Conservation (phyloP, 495 filamentous ascomycete species). For the Podospora pseudocomata region DNA sequence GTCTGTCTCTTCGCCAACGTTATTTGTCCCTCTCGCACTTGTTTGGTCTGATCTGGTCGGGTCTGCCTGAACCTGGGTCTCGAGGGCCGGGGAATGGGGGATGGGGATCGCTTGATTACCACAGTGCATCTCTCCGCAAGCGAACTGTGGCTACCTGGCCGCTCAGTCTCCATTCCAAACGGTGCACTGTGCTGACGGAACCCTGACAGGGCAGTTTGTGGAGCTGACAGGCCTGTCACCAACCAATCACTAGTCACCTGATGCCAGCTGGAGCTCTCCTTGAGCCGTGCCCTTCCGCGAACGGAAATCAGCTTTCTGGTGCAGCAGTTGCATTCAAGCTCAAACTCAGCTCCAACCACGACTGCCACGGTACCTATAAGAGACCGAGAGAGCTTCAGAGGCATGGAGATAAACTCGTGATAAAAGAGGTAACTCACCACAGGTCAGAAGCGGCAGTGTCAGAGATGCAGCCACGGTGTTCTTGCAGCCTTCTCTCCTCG, state of each 20-base stretch:
- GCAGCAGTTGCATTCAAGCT: not conserved
- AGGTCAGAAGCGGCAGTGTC: not conserved
- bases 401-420: not conserved
- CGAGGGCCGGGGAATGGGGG: not conserved
- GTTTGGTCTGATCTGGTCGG: not conserved
- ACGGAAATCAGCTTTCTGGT: conserved; percentile 6
- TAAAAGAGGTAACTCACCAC: not conserved
- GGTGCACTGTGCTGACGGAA: conserved; percentile 24
- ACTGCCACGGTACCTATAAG: not conserved
- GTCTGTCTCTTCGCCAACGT: conserved; percentile 10
- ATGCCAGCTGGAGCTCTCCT: conserved; percentile 10
- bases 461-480: not conserved
- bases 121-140: conserved; percentile 19
- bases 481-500: not conserved
- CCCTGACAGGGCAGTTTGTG: conserved; percentile 18
- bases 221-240: conserved; percentile 1
- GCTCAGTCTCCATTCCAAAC: conserved; percentile 10
- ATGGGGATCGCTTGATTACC: conserved; percentile 5
- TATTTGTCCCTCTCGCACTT: conserved; percentile 9
- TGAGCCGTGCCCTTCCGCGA: conserved; percentile 7
- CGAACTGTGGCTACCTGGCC: conserved; percentile 13
- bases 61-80: not conserved
- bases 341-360: not conserved
- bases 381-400: not conserved
- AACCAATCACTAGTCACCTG: conserved; percentile 17